Conservation (phyloP, 805 yeast genomes). For the Suhomyces sp. region DNA sequence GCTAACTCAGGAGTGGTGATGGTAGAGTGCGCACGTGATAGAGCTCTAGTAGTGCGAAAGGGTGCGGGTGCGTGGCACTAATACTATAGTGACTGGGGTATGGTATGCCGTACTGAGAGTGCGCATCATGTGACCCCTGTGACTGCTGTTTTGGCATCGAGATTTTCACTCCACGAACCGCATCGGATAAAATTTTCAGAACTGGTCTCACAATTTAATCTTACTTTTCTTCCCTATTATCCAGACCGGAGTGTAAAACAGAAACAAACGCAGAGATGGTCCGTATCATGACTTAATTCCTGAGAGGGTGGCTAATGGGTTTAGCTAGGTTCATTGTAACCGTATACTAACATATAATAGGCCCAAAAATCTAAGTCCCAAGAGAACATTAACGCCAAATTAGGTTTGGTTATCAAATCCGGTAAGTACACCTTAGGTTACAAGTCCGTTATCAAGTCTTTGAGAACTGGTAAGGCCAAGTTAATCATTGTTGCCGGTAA, state of each 20-base stretch:
- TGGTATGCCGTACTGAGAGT: not conserved
- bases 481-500: slow-evolving; percentile 96
- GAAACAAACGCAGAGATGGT: slow-evolving; percentile 92
- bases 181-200: slow-evolving; percentile 3
- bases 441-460: slow-evolving; percentile 97
- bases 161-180: not conserved
- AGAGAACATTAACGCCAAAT: slow-evolving; percentile 96
- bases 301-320: not conserved
- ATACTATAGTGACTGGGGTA: not conserved
- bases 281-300: slow-evolving; percentile 48
- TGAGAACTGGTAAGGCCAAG: slow-evolving; percentile 99
- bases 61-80: not conserved
- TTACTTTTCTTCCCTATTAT: slow-evolving; percentile 4
- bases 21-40: slow-evolving; percentile 1
- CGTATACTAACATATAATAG: slow-evolving; percentile 49
- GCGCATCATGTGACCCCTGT: slow-evolving; percentile 3
- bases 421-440: slow-evolving; percentile 99
- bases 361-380: slow-evolving; percentile 95
- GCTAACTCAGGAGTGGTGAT: not conserved
- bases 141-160: slow-evolving; percentile 5
- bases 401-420: slow-evolving; percentile 96
- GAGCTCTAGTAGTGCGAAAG: not conserved
- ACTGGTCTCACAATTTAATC: not conserved
- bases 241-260: slow-evolving; percentile 90
- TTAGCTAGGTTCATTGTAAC: not conserved